Percentiles rank a stretch among this genome's conserved stretches.
Evolutionary conservation across 2,329 filamentous ascomycete species (phyloP).

Genomic region (Colletotrichum tamarilloi): DNA sequence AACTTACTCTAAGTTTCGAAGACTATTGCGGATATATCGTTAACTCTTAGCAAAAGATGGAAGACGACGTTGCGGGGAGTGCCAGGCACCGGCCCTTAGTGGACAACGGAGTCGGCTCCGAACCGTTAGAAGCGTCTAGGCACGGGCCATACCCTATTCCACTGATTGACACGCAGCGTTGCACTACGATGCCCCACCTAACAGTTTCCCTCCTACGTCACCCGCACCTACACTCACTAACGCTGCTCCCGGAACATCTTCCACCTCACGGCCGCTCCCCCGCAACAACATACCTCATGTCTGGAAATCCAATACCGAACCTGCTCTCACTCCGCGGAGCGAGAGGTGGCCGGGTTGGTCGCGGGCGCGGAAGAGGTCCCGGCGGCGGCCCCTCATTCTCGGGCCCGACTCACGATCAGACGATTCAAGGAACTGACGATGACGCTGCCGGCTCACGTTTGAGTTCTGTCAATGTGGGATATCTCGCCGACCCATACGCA

Average conservation of each 20-base stretch:
- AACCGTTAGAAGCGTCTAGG: not conserved
- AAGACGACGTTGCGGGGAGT: not conserved
- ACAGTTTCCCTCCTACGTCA: conserved; percentile 21
- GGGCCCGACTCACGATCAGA: conserved; percentile 70
- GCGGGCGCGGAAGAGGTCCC: conserved; percentile 47
- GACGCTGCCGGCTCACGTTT: conserved; percentile 90
- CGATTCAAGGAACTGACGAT: conserved; percentile 89
- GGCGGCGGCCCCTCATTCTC: conserved; percentile 40
- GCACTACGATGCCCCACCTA: conserved; percentile 9
- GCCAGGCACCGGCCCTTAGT: not conserved
- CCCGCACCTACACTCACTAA: not conserved
- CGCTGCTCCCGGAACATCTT: not conserved
- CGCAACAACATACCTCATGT: conserved; percentile 61
- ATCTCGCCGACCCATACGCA: conserved; percentile 86
- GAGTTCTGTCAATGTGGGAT: conserved; percentile 88
- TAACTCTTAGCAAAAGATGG: not conserved
- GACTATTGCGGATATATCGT: too few species aligned
- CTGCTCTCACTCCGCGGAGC: conserved; percentile 68
- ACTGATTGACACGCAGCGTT: not conserved
- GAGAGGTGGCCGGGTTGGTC: conserved; percentile 54
- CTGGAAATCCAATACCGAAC: conserved; percentile 82
- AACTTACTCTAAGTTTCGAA: too few species aligned
- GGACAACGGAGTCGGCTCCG: not conserved
- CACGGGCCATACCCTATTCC: not conserved
- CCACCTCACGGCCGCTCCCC: not conserved